Conservation (phyloP, 495 filamentous ascomycete species). For the Penicillium canescens region DNA sequence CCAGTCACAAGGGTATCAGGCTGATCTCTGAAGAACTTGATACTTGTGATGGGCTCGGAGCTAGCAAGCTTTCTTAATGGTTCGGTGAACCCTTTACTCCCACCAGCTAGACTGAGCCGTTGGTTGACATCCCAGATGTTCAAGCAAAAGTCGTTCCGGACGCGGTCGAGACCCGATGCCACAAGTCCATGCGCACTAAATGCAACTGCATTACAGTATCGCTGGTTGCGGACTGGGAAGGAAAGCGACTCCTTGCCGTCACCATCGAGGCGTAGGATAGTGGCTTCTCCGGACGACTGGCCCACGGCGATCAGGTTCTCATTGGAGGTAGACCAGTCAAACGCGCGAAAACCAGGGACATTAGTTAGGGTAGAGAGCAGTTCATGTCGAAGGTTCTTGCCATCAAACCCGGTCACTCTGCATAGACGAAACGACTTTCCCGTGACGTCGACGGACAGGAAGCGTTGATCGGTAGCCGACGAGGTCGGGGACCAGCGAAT, state of each 20-base stretch:
- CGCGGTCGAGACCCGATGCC: slow-evolving; percentile 85
- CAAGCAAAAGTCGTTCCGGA: slow-evolving; percentile 88
- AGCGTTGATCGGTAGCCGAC: slow-evolving; percentile 60
- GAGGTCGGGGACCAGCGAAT: slow-evolving; percentile 91
- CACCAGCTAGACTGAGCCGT: slow-evolving; percentile 43
- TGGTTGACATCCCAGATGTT: slow-evolving; percentile 91
- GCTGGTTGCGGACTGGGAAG: slow-evolving; percentile 80
- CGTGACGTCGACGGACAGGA: slow-evolving; percentile 82
- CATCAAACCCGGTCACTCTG: slow-evolving; percentile 62
- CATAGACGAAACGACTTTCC: slow-evolving; percentile 80
- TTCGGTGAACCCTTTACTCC: slow-evolving; percentile 51
- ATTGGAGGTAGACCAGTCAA: slow-evolving; percentile 88
- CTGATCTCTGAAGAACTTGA: slow-evolving; percentile 86
- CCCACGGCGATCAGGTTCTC: slow-evolving; percentile 82
- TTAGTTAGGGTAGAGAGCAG: slow-evolving; percentile 72
- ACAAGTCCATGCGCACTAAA: slow-evolving; percentile 79
- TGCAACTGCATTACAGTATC: slow-evolving; percentile 87
- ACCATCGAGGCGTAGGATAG: slow-evolving; percentile 74
- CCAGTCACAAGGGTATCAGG: slow-evolving; percentile 81
- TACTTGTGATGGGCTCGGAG: slow-evolving; percentile 84
- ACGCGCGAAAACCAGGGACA: slow-evolving; percentile 83
- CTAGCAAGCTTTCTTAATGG: slow-evolving; percentile 73
- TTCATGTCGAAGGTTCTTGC: slow-evolving; percentile 62
- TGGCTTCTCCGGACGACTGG: slow-evolving; percentile 79
- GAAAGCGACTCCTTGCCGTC: slow-evolving; percentile 61